Base-by-base conservation (phyloP, 176 grass and related monocot genomes). In the Dendrocalamus sinicus region DNA sequence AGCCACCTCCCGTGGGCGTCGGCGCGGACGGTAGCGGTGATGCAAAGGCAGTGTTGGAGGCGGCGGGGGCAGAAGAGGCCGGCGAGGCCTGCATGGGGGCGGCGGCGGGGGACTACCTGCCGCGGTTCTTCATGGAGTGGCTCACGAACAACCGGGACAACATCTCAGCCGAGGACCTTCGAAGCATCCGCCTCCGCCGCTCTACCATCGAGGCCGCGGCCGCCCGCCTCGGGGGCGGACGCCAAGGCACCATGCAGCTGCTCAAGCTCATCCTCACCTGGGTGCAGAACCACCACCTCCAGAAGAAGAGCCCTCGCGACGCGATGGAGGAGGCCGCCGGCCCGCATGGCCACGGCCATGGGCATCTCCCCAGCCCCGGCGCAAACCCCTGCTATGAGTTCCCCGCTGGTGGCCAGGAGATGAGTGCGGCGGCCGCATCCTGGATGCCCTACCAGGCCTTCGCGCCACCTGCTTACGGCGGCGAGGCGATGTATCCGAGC, bases 231-330 rank as follows among this genome's bases (percentile, higher is more conserved):
- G 96, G 96, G 3, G 86, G 93, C 1, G 92, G 88, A 1, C 85
- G 83, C 8, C 88, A 92, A 22, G 96, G 91, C 40, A 82, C 70
- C 85, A 90, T 91, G 84, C 88, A 99, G 83, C 88, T 99, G 13
- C 91, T 99, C 72, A 95, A 94, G 72, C 94, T 96, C 67, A 96
- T 99, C 77, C 94, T 99, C 14, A 85, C 92, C 11, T 99, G 97
- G 97, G 97, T 96, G 26, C 92, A 96, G 86, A 92, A 96, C 82
- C 82, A 99, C 58, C 94, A 96, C 67, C 85, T 99, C 59, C 94
- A 92, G 52, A 91, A 82, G 68, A 96, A 96, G 72, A 84, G 87
- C 12, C 82, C 45, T 5, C 86, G 77, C 48, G 81, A 67, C 8
- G 71, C 79, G 12, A 78, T 51, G 19, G 89, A 84, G 61, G 83